These are phyloP conservation scores for Magnusiomyces tetraspermus DNA, from an alignment of 1,139 yeast species.

Conservation along the genomic window DNA sequence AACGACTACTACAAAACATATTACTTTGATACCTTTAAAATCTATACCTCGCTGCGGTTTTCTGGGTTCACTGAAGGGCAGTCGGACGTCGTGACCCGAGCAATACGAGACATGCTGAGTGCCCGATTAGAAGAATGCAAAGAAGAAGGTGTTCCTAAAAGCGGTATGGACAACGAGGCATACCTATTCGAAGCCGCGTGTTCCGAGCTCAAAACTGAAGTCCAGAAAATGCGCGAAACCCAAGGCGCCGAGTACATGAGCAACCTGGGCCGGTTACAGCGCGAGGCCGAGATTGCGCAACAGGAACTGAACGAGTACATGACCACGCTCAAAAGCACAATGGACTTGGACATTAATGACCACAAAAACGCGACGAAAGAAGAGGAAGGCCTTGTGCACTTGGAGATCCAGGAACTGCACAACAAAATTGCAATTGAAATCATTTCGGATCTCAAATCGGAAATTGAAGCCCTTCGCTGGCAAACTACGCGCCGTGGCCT, in stretches of 20 bases:
- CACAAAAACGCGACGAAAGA: conserved; percentile 79
- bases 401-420: conserved; percentile 72
- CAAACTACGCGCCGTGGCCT: conserved; percentile 84
- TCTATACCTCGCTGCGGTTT: conserved; percentile 30
- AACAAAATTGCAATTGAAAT: conserved; percentile 80
- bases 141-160: conserved; percentile 50
- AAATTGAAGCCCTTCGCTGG: conserved; percentile 87
- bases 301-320: conserved; percentile 72
- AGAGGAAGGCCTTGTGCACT: conserved; percentile 57
- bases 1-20: conserved; percentile 18
- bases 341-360: conserved; percentile 77
- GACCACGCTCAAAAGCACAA: conserved; percentile 58
- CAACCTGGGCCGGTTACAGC: conserved; percentile 57
- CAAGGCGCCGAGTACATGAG: conserved; percentile 63
- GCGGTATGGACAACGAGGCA: conserved; percentile 74
- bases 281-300: conserved; percentile 59
- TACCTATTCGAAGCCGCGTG: conserved; percentile 90
- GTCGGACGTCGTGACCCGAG: conserved; percentile 33
- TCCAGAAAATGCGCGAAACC: conserved; percentile 60
- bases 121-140: conserved; percentile 47
- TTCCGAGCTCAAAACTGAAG: conserved; percentile 74
- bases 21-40: conserved; percentile 35
- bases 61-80: conserved; percentile 36
- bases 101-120: conserved; percentile 31
- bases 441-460: conserved; percentile 72